Base-by-base conservation (phyloP, 148 eudicot genomes). In the Drosera capensis region DNA sequence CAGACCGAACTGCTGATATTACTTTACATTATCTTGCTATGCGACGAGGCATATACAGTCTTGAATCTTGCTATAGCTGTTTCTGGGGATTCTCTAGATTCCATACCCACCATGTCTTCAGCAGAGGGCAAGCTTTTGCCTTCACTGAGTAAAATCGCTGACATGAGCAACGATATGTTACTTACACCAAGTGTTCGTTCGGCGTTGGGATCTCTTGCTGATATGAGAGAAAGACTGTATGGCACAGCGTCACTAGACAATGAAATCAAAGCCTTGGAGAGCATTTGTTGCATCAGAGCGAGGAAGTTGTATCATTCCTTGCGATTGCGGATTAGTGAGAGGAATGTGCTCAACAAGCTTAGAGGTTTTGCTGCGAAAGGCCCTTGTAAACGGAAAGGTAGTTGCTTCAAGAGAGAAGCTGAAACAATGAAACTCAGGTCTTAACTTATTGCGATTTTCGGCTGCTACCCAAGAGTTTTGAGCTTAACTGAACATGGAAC, bases 1-100 rank as follows among this genome's bases (percentile, higher is more conserved):
- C 80, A 90, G 66, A 56, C 71, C 5, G 99, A 90, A 68, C 62
- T 84, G 51, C 71, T 90, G 58, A 59, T 71, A 20, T 54, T 90
- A 63, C 74, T 90, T 30, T 71, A 75, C 44, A 50, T 84, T 48
- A 64, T 75, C 28, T 36, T 71, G 31, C 55, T 90, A 45, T 68
- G 82, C 0, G 88, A 80, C 29, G 76, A 84, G 49, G 62, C 68
- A 12, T 84, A 55, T 40, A n/a, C 41, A 44, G 62, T 60, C 44
- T 56, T 90, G 62, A 78, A 79, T 49, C 65, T 74, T 17, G 45
- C 70, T 40, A 36, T 60, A 40, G 70, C 78, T 24, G 46, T 52
- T 22, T 41, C 42, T 9, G 58, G 52, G 20, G 57, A 54, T 29
- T 45, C 40, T n/a, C 34, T 52, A 6, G 56, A 63, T 21, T 49